A percentile compares a stretch with the other conserved stretches of the same genome.
phyloP scores from a whole-genome alignment of 495 filamentous ascomycete species.

The Choiromyces venosus region DNA sequence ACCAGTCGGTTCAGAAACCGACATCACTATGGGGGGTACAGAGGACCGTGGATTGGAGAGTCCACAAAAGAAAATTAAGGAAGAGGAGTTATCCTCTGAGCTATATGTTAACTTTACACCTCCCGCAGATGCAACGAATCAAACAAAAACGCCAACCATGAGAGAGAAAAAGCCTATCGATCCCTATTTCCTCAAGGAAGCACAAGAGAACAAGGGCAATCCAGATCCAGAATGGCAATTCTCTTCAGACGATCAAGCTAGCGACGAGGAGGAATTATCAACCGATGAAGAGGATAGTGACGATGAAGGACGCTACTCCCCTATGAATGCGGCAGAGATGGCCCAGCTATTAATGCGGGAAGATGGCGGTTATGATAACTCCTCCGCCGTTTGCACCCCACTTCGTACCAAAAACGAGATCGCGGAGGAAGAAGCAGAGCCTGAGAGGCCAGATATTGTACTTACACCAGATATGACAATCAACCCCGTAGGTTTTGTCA shows the following conservation, averaged over 20 bases:
- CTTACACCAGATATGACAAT: slow-evolving; percentile 72
- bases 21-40: background rate
- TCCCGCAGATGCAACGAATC: background rate
- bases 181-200: slow-evolving; percentile 44
- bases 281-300: slow-evolving; percentile 48
- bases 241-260: slow-evolving; percentile 7
- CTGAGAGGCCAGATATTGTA: slow-evolving; percentile 63
- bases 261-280: slow-evolving; percentile 43
- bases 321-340: slow-evolving; percentile 70
- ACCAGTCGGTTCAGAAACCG: background rate
- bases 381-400: slow-evolving; percentile 43
- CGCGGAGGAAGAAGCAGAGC: slow-evolving; percentile 54
- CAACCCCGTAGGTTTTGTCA: slow-evolving; percentile 63
- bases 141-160: background rate
- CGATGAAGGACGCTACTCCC: slow-evolving; percentile 61
- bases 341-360: slow-evolving; percentile 73
- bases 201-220: slow-evolving; percentile 52
- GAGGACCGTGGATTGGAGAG: background rate
- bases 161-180: slow-evolving; percentile 17
- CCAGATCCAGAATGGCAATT: slow-evolving; percentile 57
- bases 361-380: slow-evolving; percentile 66
- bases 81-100: background rate
- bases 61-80: background rate
- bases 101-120: background rate
- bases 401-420: slow-evolving; percentile 71